Base-by-base conservation (phyloP, 2,329 filamentous ascomycete genomes). In the Sclerotinia nivalis region DNA sequence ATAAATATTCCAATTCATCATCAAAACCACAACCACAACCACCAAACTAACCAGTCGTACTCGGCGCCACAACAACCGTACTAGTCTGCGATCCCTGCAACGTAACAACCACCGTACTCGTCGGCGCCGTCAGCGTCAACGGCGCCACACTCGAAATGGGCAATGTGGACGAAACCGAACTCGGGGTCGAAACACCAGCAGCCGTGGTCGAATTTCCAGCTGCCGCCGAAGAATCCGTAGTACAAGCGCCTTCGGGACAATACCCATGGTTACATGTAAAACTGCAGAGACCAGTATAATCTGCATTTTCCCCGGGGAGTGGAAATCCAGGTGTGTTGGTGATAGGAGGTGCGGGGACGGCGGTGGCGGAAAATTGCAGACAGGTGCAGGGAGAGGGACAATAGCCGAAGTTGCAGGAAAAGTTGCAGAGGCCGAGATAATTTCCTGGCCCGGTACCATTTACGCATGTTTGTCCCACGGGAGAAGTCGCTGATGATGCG, bases 211-310 rank as follows among this genome's bases (percentile, higher is more conserved):
- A 52, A n/a, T 64, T 64, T 34, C 61, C 47, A 1, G 2, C 56
- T 3, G 60, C 60, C 0, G 28, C 60, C 0, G 31, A 37, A 28
- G 22, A 1, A 64, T 54, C 15, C 1, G 66, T 69, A 1, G 58
- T 69, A 18, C 69, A 70, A 22, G 61, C 69, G 2, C 43, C 62
- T 2, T 37, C 31, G 3, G 69, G 69, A 61, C 69, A 70, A 70
- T 84, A 84, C 0, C 82, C 83, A 72, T 83, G 81, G 70, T 80
- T 81, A 55, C 83, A 84, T 7, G 81, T 78, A 72, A 80, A 85
- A 69, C 80, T 83, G 71, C 83, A 85, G 10, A 85, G 77, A 0
- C 82, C 83, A 40, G 79, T 71, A 71, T 84, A 85, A 4, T 77
- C 75, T 1, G 79, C 77, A 45, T 76, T 75, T 37, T 78, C 72